Conservation (phyloP, 2,329 filamentous ascomycete genomes). For the Dryadomyces quercivorus region DNA sequence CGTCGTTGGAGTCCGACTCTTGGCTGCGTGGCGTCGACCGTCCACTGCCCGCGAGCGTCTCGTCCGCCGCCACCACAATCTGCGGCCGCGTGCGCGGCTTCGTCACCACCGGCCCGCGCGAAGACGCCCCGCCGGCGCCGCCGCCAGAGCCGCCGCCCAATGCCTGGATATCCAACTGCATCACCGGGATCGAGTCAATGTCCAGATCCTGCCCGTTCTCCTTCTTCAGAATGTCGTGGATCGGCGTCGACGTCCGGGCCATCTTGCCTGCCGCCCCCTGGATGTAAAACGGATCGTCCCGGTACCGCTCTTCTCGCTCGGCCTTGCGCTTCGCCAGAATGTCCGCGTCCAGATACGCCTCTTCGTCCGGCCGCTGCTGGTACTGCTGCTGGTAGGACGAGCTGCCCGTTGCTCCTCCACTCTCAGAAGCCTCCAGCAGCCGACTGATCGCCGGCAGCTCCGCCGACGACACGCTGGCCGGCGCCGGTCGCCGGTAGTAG, state of each 20-base stretch:
- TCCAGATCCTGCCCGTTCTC: slow-evolving; percentile 72
- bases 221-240: slow-evolving; percentile 62
- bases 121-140: neutral
- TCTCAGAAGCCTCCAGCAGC: slow-evolving; percentile 34
- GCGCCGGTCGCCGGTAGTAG: slow-evolving; percentile 45
- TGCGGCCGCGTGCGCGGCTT: slow-evolving; percentile 32
- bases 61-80: slow-evolving; percentile 60
- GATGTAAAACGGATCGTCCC: slow-evolving; percentile 95
- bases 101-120: slow-evolving; percentile 32
- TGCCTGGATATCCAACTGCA: slow-evolving; percentile 71
- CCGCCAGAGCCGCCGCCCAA: slow-evolving; percentile 19
- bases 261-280: slow-evolving; percentile 27
- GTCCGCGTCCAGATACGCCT: slow-evolving; percentile 59
- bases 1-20: slow-evolving; percentile 35
- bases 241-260: slow-evolving; percentile 58
- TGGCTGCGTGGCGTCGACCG: slow-evolving; percentile 36
- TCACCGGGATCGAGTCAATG: slow-evolving; percentile 90
- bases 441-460: slow-evolving; percentile 45
- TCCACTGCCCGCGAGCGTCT: slow-evolving; percentile 51
- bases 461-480: slow-evolving; percentile 36
- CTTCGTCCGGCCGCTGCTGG: slow-evolving; percentile 41
- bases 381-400: slow-evolving; percentile 13
- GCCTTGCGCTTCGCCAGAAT: slow-evolving; percentile 62
- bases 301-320: slow-evolving; percentile 70
- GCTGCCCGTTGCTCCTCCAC: slow-evolving; percentile 12